Conservation (phyloP, 1,139 yeast genomes). For the Hansenula sp. region DNA sequence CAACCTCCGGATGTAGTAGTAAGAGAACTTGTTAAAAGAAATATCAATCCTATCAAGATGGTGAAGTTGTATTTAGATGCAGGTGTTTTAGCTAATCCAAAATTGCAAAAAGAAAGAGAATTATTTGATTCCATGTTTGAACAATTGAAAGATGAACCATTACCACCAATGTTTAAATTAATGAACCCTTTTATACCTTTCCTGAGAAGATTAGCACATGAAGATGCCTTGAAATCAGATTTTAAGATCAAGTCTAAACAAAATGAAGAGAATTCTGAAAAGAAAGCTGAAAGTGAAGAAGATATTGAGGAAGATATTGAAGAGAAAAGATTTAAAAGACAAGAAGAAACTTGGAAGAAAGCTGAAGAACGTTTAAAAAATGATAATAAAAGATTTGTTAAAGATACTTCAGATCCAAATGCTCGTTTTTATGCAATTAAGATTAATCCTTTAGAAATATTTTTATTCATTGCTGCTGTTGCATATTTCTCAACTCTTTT, state of each 20-base stretch:
- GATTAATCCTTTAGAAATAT: conserved; percentile 28
- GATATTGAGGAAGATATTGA: conserved; percentile 5
- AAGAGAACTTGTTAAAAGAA: not conserved
- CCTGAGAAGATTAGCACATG: not conserved
- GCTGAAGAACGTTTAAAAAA: conserved; percentile 7
- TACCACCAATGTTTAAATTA: conserved; percentile 1
- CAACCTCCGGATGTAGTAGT: not conserved
- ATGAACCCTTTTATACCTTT: conserved; percentile 1
- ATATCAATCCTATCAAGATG: not conserved
- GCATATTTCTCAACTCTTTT: conserved; percentile 25
- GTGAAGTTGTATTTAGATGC: not conserved
- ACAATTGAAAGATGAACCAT: not conserved
- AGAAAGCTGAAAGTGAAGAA: not conserved
- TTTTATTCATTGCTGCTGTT: conserved; percentile 25
- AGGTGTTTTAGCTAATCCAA: not conserved
- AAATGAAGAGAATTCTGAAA: not conserved
- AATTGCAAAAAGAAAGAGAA: not conserved
- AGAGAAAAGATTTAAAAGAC: conserved; percentile 2
- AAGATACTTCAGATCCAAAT: conserved; percentile 27
- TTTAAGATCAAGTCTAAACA: not conserved
- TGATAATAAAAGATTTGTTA: conserved; percentile 19
- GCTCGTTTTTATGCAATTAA: conserved; percentile 25
- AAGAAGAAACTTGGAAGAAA: conserved; percentile 11
- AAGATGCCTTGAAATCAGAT: not conserved
- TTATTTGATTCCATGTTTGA: not conserved